phyloP scores from a whole-genome alignment of 2,329 filamentous ascomycete genomes.

The Orbilia ellipsospora region DNA sequence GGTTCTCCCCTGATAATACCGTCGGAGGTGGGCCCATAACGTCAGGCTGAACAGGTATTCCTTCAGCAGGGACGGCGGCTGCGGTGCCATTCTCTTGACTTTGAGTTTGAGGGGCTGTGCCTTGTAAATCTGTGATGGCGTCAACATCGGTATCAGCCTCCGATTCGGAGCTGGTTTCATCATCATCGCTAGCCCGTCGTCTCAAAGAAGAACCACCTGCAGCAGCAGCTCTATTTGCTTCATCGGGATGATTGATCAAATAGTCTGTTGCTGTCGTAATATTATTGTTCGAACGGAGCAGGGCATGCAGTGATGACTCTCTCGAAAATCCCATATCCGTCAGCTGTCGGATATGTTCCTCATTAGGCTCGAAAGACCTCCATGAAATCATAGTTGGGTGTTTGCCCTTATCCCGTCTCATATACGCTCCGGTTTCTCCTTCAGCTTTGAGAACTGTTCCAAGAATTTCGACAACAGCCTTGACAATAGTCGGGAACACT shows the following conservation, averaged over 20 bases:
- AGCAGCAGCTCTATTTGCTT: conserved; percentile 54
- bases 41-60: conserved; percentile 29
- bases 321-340: conserved; percentile 59
- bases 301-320: conserved; percentile 56
- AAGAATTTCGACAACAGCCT: conserved; percentile 83
- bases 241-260: conserved; percentile 55
- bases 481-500: conserved; percentile 78
- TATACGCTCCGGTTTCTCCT: conserved; percentile 74
- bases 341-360: conserved; percentile 58
- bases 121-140: conserved; percentile 40
- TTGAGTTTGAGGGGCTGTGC: conserved; percentile 57
- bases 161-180: conserved; percentile 57
- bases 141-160: conserved; percentile 59
- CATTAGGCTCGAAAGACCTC: conserved; percentile 58
- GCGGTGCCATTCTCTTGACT: conserved; percentile 40
- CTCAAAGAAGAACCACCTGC: conserved; percentile 18
- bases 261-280: conserved; percentile 57
- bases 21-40: conserved; percentile 29
- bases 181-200: conserved; percentile 54
- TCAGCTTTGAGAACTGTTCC: conserved; percentile 82
- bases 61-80: conserved; percentile 28
- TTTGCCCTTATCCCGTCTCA: conserved; percentile 62
- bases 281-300: conserved; percentile 57
- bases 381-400: conserved; percentile 57
- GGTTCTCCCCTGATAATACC: conserved; percentile 13